Conservation (phyloP, 225 moss, liverwort and hornwort genomes). For the Antitrichia curtipendula region DNA sequence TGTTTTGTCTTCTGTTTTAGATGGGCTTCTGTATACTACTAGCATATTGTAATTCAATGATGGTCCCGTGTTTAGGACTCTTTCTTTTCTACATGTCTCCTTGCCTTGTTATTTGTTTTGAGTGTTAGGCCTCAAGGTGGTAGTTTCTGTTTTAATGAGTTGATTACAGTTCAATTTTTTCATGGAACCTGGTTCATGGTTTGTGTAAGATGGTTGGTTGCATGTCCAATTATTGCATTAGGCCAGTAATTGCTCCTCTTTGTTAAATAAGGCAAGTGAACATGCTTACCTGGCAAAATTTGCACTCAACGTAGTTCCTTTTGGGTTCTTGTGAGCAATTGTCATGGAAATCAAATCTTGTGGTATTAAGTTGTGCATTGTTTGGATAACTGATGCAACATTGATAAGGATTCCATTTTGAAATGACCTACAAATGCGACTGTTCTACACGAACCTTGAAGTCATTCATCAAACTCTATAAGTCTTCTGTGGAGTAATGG, state of each 20-base stretch:
- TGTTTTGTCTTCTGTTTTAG: no score
- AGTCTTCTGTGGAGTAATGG: background rate
- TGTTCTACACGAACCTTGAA: background rate
- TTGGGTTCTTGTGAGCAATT: background rate
- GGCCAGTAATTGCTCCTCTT: background rate
- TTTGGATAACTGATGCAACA: background rate
- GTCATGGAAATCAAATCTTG: background rate
- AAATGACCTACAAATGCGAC: background rate
- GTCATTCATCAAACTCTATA: background rate
- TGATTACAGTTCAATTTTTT: background rate
- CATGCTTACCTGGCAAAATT: background rate
- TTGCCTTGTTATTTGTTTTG: background rate
- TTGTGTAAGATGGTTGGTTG: background rate
- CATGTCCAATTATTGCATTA: background rate
- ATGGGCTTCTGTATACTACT: constrained; percentile 38
- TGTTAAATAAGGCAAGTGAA: background rate
- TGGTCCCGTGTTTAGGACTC: constrained; percentile 4
- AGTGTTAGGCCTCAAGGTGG: background rate
- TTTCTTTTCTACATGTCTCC: background rate
- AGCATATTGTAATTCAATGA: constrained; percentile 15
- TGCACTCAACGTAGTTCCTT: background rate
- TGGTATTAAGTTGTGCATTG: background rate
- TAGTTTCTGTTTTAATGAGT: background rate
- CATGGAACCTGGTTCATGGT: background rate
- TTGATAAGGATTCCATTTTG: background rate